Base-by-base conservation (phyloP, 805 yeast species). In the Metschnikowia hibisci region DNA sequence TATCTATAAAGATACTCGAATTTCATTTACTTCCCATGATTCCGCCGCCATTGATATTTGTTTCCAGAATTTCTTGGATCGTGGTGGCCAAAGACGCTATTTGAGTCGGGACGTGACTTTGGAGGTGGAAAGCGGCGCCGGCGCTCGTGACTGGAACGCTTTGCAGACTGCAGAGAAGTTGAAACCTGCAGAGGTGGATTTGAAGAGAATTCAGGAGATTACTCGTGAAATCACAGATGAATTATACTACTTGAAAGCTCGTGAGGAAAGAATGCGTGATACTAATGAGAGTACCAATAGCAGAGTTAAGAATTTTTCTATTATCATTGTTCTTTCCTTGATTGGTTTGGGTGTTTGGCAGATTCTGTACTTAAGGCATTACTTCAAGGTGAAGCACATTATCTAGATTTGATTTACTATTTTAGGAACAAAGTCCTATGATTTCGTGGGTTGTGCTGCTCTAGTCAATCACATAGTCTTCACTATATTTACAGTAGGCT, bases 111-210 rank as follows among this genome's bases (percentile, higher is more conserved):
- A 83, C 41, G 71, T 93, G 55, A 96, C 89, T 59, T 72, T 93
- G 57, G 97, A 90, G 51, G 83, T 93, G 46, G 98, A 93, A 65
- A 82, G 89, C 49, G 99, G 99, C 34, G 87, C 97, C 40, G 87
- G 89, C 57, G 99, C 98, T 32, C 84, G 98, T 66, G 98, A 93
- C 69, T 93, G 98, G 97, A 88, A 89, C 61, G 87, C 89, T 18
- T 73, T 90, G 50, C 96, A 90, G 71, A 90, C 96, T 36, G 78
- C 85, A 34, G 98, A 93, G 66, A 87, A 88, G 63, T 81, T 93
- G 64, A 87, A 85, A 67, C 98, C 99, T 4, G 80, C 84, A 39
- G 99, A 93, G 67, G 82, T 90, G 44, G 95, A 87, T 57, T 75
- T 93, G 63, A 84, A 93, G 66, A 82, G 84, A 62, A 76, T 91